Conservation (phyloP, 345 rosid genomes). For the Hibiscus trionum region DNA sequence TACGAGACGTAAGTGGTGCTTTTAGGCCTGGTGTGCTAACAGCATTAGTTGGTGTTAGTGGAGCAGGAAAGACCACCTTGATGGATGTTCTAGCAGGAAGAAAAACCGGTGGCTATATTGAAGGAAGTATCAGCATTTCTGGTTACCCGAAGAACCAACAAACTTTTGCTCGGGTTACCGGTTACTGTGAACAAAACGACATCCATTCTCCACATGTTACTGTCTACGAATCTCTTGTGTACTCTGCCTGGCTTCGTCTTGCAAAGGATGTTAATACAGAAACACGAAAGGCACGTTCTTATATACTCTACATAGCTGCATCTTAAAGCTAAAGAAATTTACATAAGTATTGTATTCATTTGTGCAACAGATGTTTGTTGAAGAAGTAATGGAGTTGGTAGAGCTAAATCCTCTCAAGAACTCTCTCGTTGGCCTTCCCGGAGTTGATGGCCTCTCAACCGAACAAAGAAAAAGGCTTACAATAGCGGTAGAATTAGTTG, state of each 20-base stretch:
- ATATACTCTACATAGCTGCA: not conserved
- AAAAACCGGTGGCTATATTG: slow-evolving; percentile 63
- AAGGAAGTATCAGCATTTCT: slow-evolving; percentile 62
- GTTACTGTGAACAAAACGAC: slow-evolving; percentile 80
- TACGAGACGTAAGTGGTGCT: slow-evolving; percentile 61
- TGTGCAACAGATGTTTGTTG: slow-evolving; percentile 44
- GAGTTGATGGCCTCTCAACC: slow-evolving; percentile 62
- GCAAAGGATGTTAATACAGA: slow-evolving; percentile 34
- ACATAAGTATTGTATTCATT: not conserved
- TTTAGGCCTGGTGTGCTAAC: slow-evolving; percentile 77
- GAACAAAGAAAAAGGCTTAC: slow-evolving; percentile 73
- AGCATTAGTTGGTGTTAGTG: slow-evolving; percentile 72
- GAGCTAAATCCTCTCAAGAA: slow-evolving; percentile 37
- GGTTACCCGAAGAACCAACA: slow-evolving; percentile 73
- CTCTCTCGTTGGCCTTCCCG: slow-evolving; percentile 42
- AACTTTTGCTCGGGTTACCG: slow-evolving; percentile 68
- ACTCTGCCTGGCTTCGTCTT: slow-evolving; percentile 84
- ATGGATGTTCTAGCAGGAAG: slow-evolving; percentile 76
- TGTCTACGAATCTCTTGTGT: slow-evolving; percentile 58
- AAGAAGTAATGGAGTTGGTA: slow-evolving; percentile 61
- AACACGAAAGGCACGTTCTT: slow-evolving; percentile 30
- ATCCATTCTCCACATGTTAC: slow-evolving; percentile 77
- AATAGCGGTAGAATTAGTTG: slow-evolving; percentile 72
- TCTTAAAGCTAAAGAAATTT: not conserved
- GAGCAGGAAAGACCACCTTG: slow-evolving; percentile 89